Base-by-base conservation (phyloP, 1,284 basidiomycete genomes). In the Mrakiaceae sp. region DNA sequence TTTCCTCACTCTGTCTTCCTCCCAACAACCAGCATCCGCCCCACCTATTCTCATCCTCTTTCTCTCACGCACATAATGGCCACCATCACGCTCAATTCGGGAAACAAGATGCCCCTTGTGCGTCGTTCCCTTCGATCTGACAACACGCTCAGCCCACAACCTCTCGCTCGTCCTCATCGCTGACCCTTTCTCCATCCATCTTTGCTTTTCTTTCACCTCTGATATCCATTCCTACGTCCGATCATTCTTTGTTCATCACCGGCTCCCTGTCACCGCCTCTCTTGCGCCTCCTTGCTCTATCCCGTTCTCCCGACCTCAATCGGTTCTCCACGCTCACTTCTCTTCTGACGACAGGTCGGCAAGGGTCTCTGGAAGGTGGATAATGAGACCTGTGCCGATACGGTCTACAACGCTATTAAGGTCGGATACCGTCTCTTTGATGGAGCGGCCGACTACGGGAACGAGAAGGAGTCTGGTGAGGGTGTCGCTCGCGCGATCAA, bases 331-430 rank as follows among this genome's bases (percentile, higher is more conserved):
- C 27, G 27, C 27, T 27, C 27, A 27, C 27, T 27, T 27, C 27
- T 58, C 12, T 58, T 8, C 42, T 47, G 14, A 4, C 12, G 27
- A 5, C 47, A 62, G 61, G 61, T 66, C 50, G 68, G 68, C 40
- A 61, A 68, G 57, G 71, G 71, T 27, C 65, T 71, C 55, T 71
- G 71, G 71, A 70, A 71, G 64, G 68, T 71, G 12, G 68, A 69
- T 14, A 58, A 58, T 7, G 63, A 64, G 39, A 65, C 54, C 39
- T 66, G 67, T n/a, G 69, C 70, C 39, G 64, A 70, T 54, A 71
- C 74, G 58, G 78, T 80, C 46, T 78, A 79, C 73, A 71, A 74
- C 60, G 78, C 78, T 14, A 73, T 79, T 71, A 77, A 78, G 70
- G 67, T 71, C 56, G 79, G 78, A 40, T 79, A 78, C 70, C 72